phyloP scores from a whole-genome alignment of 331 rosid species.

The Quercus tomentella region DNA sequence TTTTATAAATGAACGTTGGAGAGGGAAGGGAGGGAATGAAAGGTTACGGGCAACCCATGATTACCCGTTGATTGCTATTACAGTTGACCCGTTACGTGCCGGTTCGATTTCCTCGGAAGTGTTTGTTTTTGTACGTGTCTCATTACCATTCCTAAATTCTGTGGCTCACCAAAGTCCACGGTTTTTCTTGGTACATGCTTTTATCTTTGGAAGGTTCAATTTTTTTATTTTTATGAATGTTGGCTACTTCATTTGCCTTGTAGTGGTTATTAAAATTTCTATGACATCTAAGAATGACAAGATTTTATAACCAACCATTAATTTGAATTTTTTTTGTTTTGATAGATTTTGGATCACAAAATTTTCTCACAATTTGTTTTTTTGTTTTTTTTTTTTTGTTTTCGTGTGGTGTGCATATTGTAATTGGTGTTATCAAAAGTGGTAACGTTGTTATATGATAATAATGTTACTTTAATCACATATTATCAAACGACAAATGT shows the following conservation, averaged over 20 bases:
- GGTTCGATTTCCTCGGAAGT: conserved; percentile 3
- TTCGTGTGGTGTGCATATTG: no score
- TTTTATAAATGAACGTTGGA: conserved; percentile 23
- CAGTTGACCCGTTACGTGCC: neutral
- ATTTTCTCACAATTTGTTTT: no score
- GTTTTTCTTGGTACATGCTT: neutral
- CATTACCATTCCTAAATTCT: neutral
- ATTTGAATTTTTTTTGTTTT: no score
- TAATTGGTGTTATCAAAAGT: no score
- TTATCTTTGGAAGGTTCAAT: neutral
- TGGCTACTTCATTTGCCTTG: neutral
- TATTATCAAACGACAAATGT: no score
- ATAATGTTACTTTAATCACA: no score
- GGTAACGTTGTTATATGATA: no score
- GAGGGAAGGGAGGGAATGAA: neutral
- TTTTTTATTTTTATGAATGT: neutral
- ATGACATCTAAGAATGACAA: no score
- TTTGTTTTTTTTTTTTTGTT: no score
- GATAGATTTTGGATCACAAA: no score
- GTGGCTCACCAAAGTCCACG: conserved; percentile 33
- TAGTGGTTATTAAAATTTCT: no score
- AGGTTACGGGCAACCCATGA: conserved; percentile 11
- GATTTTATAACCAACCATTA: no score
- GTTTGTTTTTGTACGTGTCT: neutral
- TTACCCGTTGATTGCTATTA: conserved; percentile 24